These are phyloP conservation scores for Yamadazyma akitaensis DNA, from an alignment of 805 yeast species.

Conservation along the genomic window DNA sequence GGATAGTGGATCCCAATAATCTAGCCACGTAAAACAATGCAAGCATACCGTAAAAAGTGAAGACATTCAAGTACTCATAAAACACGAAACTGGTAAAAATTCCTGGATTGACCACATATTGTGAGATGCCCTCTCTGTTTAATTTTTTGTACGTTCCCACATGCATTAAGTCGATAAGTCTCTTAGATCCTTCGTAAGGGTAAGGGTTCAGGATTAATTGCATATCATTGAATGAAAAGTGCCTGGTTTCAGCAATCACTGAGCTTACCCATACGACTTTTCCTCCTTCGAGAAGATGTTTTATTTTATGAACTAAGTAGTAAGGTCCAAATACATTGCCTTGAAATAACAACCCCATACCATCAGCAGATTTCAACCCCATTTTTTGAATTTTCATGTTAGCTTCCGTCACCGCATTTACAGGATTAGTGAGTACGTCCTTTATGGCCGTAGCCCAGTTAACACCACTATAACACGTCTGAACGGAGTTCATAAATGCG, in stretches of 20 bases:
- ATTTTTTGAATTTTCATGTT: constrained; percentile 77
- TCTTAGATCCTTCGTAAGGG: constrained; percentile 90
- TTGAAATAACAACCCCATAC: constrained; percentile 84
- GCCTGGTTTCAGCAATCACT: constrained; percentile 72
- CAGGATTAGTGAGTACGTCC: constrained; percentile 63
- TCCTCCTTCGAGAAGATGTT: constrained; percentile 56
- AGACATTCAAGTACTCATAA: constrained; percentile 66
- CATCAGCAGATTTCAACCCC: constrained; percentile 76
- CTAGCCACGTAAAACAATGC: constrained; percentile 80
- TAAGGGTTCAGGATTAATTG: constrained; percentile 60
- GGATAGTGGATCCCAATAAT: constrained; percentile 80
- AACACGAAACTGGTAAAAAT: constrained; percentile 84
- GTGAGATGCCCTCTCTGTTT: constrained; percentile 52
- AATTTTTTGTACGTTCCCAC: constrained; percentile 59
- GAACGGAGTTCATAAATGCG: constrained; percentile 84
- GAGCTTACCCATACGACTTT: constrained; percentile 83
- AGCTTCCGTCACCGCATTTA: constrained; percentile 85
- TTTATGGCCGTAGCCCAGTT: constrained; percentile 78
- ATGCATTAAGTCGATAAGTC: constrained; percentile 81
- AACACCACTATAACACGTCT: constrained; percentile 81
- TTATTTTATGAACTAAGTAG: constrained; percentile 68
- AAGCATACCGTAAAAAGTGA: constrained; percentile 85
- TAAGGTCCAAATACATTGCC: constrained; percentile 97
- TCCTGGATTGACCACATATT: constrained; percentile 90
- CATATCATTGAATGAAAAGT: constrained; percentile 70